Evolutionary conservation across 495 filamentous ascomycete species (phyloP), one percentile per base, ranked within the genome.

Genomic region (Aspergillus nidulans): DNA sequence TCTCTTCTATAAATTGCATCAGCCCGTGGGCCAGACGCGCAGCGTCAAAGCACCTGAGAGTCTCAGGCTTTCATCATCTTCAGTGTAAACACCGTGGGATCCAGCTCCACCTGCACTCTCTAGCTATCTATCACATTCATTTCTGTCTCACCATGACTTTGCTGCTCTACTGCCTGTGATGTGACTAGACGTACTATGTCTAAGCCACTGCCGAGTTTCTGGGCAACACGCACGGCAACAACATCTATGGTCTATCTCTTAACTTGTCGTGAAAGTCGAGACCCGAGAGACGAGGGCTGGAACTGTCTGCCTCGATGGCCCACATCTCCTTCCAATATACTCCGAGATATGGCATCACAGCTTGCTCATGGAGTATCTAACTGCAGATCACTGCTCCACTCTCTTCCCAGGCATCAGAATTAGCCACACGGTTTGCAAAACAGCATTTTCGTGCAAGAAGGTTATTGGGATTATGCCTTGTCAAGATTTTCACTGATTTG

Each of bases 341-440:
- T 16, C 15, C 23, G 47, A 39, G 36, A 16, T 24, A 25, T 39
- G 30, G 8, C 47, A 49, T 39, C 30, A 39, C 47, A 49, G 20
- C 50, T 55, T 48, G 16, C 12, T 30, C 52, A 36, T 38, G 10
- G 38, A 21, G 41, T 24, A 46, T 40, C 34, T 15, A 36, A 12
- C 2, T 16, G 52, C 34, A 48, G 52, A 55, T 55, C 52, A 23
- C 28, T 6, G 32, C 42, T 55, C 52, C 43, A 55, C 47, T 49
- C 51, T 40, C 40, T 45, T 25, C 26, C 28, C 30, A 55, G 52
- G 43, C 42, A 55, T 55, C 32, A 55, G 26, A 16, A 55, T 55
- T 48, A 28, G 41, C 51, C 32, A 38, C 32, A 13, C 18, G n/a
- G n/a, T 32, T 49, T 24, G 23, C 21, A 23, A 26, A 45, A 23